These are phyloP conservation scores for rapeseed (Brassica napus) DNA, from an alignment of 345 rosid genomes.

Conservation along the genomic window DNA sequence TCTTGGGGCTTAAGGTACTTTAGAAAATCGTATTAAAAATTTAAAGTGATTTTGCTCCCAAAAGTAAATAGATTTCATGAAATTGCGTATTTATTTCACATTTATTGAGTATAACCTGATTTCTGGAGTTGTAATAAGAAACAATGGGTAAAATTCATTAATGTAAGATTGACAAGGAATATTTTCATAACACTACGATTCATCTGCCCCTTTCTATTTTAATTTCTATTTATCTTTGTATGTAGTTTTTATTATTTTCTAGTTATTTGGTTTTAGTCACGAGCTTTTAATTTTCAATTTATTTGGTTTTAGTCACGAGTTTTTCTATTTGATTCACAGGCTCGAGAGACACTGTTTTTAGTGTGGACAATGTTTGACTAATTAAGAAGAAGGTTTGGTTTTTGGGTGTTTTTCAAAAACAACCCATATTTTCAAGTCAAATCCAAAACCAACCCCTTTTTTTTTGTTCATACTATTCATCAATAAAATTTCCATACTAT, in stretches of 20 bases:
- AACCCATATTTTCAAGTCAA: no score
- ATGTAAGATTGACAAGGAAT: neutral
- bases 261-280: neutral
- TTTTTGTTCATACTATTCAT: no score
- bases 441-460: no score
- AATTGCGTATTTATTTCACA: neutral
- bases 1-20: slow-evolving; percentile 7
- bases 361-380: neutral
- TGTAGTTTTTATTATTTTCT: neutral
- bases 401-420: no score
- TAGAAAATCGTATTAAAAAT: neutral
- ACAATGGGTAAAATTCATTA: neutral
- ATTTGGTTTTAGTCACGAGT: slow-evolving; percentile 14
- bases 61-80: neutral
- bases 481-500: no score
- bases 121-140: neutral
- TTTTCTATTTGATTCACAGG: slow-evolving; percentile 13
- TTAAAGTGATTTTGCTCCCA: neutral
- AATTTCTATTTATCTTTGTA: neutral
- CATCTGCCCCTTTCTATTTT: neutral
- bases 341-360: neutral
- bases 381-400: neutral
- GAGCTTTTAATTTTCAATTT: neutral
- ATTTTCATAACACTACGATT: neutral
- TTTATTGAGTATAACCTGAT: neutral